Conservation (phyloP, 2,329 filamentous ascomycete genomes). For the Leptographium flavum region DNA sequence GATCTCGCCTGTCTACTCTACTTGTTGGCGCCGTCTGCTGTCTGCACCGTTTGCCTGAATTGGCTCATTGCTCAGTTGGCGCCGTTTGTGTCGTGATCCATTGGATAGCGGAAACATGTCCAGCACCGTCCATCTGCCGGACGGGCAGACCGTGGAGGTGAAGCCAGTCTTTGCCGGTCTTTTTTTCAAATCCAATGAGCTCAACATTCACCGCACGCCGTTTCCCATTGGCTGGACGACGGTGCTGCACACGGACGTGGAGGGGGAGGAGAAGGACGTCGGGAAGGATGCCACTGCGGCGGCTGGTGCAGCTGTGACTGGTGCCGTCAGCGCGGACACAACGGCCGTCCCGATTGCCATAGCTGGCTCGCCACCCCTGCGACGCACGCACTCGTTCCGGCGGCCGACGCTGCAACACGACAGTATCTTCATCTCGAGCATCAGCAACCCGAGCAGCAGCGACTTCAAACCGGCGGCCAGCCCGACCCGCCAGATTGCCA, state of each 20-base stretch:
- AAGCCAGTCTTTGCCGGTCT: slow-evolving; percentile 82
- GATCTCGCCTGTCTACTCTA: no score
- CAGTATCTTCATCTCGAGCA: slow-evolving; percentile 79
- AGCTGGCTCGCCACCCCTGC: background rate
- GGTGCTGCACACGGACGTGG: slow-evolving; percentile 57
- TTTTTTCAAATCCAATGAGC: slow-evolving; percentile 73
- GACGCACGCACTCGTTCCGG: slow-evolving; percentile 50
- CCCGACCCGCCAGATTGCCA: slow-evolving; percentile 77
- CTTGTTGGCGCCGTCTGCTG: no score
- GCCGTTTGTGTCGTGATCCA: no score
- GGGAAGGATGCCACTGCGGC: no score
- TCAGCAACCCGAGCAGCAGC: slow-evolving; percentile 65
- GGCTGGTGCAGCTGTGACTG: no score
- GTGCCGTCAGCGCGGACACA: slow-evolving; percentile 2
- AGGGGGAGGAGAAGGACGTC: background rate
- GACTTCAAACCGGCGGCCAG: slow-evolving; percentile 72
- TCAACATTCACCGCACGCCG: slow-evolving; percentile 51
- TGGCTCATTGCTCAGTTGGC: no score
- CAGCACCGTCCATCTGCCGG: slow-evolving; percentile 57
- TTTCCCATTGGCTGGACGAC: slow-evolving; percentile 86
- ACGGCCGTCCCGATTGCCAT: background rate
- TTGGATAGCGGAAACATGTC: no score
- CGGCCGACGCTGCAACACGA: slow-evolving; percentile 66
- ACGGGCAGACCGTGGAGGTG: slow-evolving; percentile 72
- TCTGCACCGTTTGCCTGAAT: no score